phyloP scores from a whole-genome alignment of 1,284 basidiomycete species.

The Volvariella surrecta region DNA sequence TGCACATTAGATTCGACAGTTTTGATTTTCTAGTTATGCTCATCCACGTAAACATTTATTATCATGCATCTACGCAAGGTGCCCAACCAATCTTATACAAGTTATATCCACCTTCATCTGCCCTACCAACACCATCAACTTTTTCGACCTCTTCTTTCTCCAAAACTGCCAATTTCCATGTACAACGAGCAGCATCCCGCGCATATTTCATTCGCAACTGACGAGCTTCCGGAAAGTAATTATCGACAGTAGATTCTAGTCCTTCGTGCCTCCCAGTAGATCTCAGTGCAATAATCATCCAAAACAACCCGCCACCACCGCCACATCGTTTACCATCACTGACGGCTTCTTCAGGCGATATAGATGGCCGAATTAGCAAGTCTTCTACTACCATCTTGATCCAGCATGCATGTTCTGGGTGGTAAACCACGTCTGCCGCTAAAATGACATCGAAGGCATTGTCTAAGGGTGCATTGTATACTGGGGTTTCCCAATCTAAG shows the following conservation, averaged over 20 bases:
- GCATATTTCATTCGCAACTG: neutral
- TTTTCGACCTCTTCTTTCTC: constrained; percentile 35
- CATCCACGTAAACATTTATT: too few species aligned
- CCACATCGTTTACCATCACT: neutral
- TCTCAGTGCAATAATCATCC: constrained; percentile 67
- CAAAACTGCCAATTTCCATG: constrained; percentile 32
- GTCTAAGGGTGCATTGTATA: constrained; percentile 24
- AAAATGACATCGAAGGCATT: constrained; percentile 45
- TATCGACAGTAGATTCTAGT: constrained; percentile 48
- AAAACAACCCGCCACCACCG: constrained; percentile 43
- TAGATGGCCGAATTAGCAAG: constrained; percentile 27
- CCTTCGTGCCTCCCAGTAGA: constrained; percentile 58
- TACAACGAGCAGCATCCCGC: neutral
- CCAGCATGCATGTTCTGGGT: constrained; percentile 58
- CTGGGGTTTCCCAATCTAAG: constrained; percentile 67
- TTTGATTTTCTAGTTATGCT: too few species aligned
- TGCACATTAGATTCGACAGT: too few species aligned
- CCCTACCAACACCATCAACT: constrained; percentile 47
- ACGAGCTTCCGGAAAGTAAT: constrained; percentile 33
- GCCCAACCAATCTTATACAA: constrained; percentile 65
- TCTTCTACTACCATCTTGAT: constrained; percentile 50
- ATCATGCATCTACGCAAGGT: neutral
- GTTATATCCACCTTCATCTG: constrained; percentile 62
- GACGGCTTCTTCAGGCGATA: neutral
- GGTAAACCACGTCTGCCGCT: constrained; percentile 70